Evolutionary conservation across 306 rosid genomes (phyloP).

Genomic region (Pterocarpus macrocarpus): DNA sequence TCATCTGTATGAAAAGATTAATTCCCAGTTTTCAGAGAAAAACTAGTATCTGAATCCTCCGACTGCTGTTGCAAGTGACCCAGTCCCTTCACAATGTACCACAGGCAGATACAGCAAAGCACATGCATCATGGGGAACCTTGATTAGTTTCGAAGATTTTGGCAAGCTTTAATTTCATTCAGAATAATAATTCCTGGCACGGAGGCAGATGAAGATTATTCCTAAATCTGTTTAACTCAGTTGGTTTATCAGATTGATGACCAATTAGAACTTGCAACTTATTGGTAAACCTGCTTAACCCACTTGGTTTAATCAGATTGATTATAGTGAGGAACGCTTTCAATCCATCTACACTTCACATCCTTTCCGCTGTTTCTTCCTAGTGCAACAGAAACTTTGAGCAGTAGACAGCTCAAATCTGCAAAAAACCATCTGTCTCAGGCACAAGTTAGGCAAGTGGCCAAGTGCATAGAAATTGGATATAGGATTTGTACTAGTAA

Average conservation of each 20-base stretch:
- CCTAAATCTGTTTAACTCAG: no score
- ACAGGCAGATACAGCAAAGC: no score
- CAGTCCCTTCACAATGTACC: no score
- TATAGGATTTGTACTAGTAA: background rate
- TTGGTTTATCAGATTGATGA: no score
- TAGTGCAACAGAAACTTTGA: background rate
- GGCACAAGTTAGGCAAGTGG: slow-evolving; percentile 28
- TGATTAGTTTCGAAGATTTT: no score
- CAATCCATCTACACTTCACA: background rate
- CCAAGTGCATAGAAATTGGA: slow-evolving; percentile 15
- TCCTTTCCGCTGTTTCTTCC: background rate
- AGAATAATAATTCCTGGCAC: background rate
- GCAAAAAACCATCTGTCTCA: background rate
- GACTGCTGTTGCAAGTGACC: no score
- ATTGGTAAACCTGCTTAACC: background rate
- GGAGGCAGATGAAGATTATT: background rate
- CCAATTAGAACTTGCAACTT: no score
- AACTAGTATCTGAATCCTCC: no score
- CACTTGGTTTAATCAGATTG: background rate
- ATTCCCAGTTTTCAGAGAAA: no score
- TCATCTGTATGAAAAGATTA: no score
- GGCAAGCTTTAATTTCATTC: background rate
- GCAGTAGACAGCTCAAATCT: background rate
- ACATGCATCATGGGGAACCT: no score
- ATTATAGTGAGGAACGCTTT: no score